phyloP scores from a whole-genome alignment of 2,329 filamentous ascomycete genomes.

The Zymoseptoria pseudotritici region DNA sequence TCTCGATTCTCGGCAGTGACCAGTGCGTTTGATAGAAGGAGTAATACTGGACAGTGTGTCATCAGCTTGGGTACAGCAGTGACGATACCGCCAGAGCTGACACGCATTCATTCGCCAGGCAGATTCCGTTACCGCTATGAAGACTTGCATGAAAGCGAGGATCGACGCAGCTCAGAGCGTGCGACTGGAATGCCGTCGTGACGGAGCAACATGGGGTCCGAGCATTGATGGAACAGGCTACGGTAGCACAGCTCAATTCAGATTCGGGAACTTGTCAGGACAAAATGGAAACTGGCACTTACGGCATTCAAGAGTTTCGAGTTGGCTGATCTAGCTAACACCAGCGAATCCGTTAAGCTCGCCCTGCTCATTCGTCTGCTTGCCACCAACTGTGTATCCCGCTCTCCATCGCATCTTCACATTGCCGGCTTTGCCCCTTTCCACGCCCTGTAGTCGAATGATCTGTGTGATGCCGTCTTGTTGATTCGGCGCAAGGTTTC shows the following conservation, averaged over 20 bases:
- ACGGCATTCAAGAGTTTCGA: too few species aligned
- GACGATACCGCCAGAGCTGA: not conserved
- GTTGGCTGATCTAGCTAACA: too few species aligned
- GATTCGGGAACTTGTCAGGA: too few species aligned
- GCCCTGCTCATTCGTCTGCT: conserved; percentile 67
- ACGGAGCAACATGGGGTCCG: not conserved
- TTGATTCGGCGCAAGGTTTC: conserved; percentile 62
- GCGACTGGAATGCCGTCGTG: not conserved
- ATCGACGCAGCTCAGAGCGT: not conserved
- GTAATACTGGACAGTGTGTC: too few species aligned
- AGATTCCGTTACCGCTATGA: not conserved
- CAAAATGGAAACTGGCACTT: too few species aligned
- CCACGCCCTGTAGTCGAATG: conserved; percentile 69
- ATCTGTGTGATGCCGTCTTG: conserved; percentile 74
- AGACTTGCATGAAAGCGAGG: not conserved
- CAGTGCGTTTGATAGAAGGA: too few species aligned
- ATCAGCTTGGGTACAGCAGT: too few species aligned
- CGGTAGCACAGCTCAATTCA: too few species aligned
- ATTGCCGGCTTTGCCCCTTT: conserved; percentile 63
- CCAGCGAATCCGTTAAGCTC: conserved; percentile 66
- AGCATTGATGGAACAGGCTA: not conserved
- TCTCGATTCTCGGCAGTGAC: too few species aligned
- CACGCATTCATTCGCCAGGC: not conserved
- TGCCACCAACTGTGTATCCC: conserved; percentile 62
- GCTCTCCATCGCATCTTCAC: conserved; percentile 88